A percentile compares a stretch with the other conserved stretches of the same genome.
These are phyloP conservation scores for Teunomyces aglyptinius DNA, from an alignment of 805 yeast species.

Conservation along the genomic window DNA sequence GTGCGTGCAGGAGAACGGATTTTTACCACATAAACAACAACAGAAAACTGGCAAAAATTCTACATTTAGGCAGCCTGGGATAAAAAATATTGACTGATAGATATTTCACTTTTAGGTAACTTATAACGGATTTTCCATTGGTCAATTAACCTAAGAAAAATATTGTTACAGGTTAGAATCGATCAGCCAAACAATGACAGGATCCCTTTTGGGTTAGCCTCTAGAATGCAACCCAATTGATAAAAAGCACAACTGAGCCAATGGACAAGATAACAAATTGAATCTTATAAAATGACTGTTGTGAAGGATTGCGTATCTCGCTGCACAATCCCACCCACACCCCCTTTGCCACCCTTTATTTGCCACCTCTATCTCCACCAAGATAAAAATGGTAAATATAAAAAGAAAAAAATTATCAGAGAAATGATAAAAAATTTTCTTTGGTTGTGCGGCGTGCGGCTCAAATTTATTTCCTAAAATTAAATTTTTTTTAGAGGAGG, in stretches of 20 bases:
- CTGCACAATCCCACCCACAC: background rate
- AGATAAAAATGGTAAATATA: constrained; percentile 4
- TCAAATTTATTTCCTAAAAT: background rate
- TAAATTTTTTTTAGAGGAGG: constrained; percentile 3
- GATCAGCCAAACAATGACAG: background rate
- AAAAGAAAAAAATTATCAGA: constrained; percentile 1
- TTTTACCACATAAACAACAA: background rate
- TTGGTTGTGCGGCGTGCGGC: constrained; percentile 3
- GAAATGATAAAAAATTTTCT: constrained; percentile 5
- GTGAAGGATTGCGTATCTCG: background rate
- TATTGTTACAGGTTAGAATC: background rate
- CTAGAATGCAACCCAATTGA: background rate
- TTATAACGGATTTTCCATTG: background rate
- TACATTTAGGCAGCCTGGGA: background rate
- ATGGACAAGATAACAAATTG: background rate
- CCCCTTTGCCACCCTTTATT: background rate
- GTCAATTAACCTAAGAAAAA: background rate
- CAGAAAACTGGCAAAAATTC: background rate
- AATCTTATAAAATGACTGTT: background rate
- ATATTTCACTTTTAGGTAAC: background rate
- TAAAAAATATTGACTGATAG: background rate
- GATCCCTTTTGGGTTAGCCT: background rate
- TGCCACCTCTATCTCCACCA: background rate
- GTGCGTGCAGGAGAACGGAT: background rate
- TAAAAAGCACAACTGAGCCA: too few relatives aligned